Conservation (phyloP, 1,284 basidiomycete genomes). For the Sanghuangporus sanghuang region DNA sequence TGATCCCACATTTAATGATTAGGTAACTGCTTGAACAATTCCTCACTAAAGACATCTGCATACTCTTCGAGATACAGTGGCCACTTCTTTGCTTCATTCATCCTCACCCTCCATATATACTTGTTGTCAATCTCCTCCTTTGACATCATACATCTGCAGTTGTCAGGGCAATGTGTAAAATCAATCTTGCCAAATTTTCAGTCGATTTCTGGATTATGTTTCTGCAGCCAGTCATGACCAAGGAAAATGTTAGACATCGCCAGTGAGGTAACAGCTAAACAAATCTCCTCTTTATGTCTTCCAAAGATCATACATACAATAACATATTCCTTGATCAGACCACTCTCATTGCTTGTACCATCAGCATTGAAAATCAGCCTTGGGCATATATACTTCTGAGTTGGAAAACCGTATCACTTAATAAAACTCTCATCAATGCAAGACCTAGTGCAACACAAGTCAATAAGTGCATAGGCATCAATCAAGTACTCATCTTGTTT, state of each 20-base stretch:
- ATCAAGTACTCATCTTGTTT: background rate
- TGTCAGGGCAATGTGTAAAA: background rate
- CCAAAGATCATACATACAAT: background rate
- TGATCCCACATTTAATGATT: background rate
- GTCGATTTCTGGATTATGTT: slow-evolving; percentile 1
- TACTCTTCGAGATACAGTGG: background rate
- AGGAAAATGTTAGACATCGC: background rate
- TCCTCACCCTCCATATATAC: background rate
- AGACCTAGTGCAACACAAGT: background rate
- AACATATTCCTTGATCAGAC: background rate
- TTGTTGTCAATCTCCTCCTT: background rate
- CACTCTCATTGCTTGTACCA: too few relatives aligned
- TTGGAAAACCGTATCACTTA: background rate
- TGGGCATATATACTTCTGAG: background rate
- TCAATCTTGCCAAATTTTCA: background rate
- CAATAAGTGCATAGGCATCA: background rate
- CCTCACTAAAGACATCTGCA: background rate
- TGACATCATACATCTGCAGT: too few relatives aligned
- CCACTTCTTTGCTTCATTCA: background rate
- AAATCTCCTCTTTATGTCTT: background rate
- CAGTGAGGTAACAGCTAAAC: background rate
- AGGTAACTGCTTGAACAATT: background rate
- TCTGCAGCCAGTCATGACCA: background rate
- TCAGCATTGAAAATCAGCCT: background rate
- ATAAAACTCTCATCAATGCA: background rate